Conservation (phyloP, 768 basidiomycete genomes). For the Phanerochaete sordida region DNA sequence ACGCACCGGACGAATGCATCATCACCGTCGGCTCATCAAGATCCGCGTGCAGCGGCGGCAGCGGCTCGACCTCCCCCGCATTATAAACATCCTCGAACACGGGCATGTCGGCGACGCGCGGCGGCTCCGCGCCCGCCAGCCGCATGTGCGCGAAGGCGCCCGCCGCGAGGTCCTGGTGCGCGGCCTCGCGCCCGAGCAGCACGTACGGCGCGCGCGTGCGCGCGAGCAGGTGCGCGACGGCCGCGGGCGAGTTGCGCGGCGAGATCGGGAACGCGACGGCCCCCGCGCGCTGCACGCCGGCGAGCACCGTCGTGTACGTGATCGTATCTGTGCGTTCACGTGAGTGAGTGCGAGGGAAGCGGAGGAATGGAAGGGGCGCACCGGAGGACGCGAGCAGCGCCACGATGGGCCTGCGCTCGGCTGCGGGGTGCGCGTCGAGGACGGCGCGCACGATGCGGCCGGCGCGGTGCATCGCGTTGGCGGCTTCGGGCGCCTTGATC, state of each 20-base stretch:
- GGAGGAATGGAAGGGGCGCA: background rate
- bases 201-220: constrained; percentile 20
- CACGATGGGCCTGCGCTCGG: background rate
- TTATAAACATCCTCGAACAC: constrained; percentile 17
- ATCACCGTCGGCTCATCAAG: constrained; percentile 10
- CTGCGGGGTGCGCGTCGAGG: background rate
- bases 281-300: constrained; percentile 8
- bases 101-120: constrained; percentile 9
- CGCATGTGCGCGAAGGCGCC: constrained; percentile 19
- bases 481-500: constrained; percentile 13
- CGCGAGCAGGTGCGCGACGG: constrained; percentile 28
- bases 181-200: constrained; percentile 26
- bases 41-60: constrained; percentile 3
- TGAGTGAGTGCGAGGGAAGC: background rate
- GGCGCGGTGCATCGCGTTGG: constrained; percentile 5
- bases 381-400: constrained; percentile 4
- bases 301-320: background rate
- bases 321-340: constrained; percentile 4
- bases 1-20: constrained; percentile 21
- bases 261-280: constrained; percentile 21
- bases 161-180: constrained; percentile 20
- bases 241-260: constrained; percentile 21
- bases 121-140: background rate
- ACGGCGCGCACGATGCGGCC: background rate
- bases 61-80: background rate